Evolutionary conservation across 352 stramenopile genomes (phyloP).

Genomic region (Blastocystis sp.): DNA sequence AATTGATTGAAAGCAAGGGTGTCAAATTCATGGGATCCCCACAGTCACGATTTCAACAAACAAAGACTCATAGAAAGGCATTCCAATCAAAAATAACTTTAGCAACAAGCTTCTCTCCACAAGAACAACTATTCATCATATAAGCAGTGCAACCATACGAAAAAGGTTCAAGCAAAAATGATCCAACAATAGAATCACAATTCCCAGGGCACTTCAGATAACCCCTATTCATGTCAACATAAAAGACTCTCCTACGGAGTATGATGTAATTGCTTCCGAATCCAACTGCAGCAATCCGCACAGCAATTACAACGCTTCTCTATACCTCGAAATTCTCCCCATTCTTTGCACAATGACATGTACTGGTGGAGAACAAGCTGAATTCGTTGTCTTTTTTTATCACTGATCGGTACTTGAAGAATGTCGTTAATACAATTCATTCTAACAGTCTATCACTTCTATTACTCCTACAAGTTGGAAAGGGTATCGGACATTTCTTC

Average conservation of each 20-base stretch:
- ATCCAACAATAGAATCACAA: background rate
- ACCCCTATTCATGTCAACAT: background rate
- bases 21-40: too few species aligned
- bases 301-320: background rate
- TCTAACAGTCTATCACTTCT: too few species aligned
- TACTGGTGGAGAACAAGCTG: background rate
- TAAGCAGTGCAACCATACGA: background rate
- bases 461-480: too few species aligned
- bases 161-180: background rate
- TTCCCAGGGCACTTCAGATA: background rate
- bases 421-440: too few species aligned
- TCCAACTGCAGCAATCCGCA: background rate
- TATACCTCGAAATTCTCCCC: background rate
- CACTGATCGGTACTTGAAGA: too few species aligned
- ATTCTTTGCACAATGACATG: background rate
- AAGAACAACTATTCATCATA: background rate
- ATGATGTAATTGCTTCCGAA: background rate
- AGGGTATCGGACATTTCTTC: too few species aligned
- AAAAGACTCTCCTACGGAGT: background rate
- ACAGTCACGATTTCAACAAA: too few species aligned
- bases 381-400: background rate
- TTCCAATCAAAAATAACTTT: slow-evolving; percentile 2
- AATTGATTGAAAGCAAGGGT: too few species aligned
- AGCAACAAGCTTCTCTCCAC: background rate
- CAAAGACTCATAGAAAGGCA: background rate